Conservation (phyloP, 1,284 basidiomycete species). For the Trametes sp. region DNA sequence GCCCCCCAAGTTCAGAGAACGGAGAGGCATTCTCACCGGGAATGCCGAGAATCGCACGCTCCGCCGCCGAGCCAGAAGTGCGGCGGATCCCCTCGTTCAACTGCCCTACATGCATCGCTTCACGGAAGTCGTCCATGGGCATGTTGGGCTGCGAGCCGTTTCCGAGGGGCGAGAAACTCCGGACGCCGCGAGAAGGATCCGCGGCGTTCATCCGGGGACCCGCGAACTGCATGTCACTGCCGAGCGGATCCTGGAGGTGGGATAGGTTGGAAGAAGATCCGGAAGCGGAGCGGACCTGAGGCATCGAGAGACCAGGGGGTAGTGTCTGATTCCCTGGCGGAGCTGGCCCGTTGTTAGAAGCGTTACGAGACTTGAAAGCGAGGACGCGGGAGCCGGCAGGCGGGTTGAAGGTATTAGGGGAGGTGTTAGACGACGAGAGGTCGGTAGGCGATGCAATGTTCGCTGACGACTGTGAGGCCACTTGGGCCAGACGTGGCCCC, state of each 20-base stretch:
- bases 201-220: slow-evolving; percentile 30
- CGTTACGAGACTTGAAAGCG: slow-evolving; percentile 64
- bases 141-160: slow-evolving; percentile 47
- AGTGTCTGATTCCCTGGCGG: slow-evolving; percentile 19
- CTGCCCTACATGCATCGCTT: slow-evolving; percentile 39
- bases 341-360: slow-evolving; percentile 25
- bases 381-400: slow-evolving; percentile 76
- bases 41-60: slow-evolving; percentile 39
- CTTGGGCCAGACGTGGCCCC: slow-evolving; percentile 42
- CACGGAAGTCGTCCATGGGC: slow-evolving; percentile 50
- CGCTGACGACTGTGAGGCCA: slow-evolving; percentile 39
- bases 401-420: slow-evolving; percentile 59
- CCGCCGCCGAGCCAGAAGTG: slow-evolving; percentile 40
- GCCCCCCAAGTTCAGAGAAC: slow-evolving; percentile 39
- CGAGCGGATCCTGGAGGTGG: slow-evolving; percentile 27
- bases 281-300: slow-evolving; percentile 23
- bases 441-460: slow-evolving; percentile 30
- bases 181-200: slow-evolving; percentile 39
- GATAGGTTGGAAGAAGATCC: slow-evolving; percentile 20
- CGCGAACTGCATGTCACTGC: slow-evolving; percentile 35
- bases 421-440: slow-evolving; percentile 31
- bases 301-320: slow-evolving; percentile 28
- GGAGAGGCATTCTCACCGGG: slow-evolving; percentile 46
- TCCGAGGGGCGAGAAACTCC: slow-evolving; percentile 67
- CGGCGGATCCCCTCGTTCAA: slow-evolving; percentile 47